Evolutionary conservation across 352 stramenopile genomes (phyloP).

Genomic region (Lagenidium sp.): DNA sequence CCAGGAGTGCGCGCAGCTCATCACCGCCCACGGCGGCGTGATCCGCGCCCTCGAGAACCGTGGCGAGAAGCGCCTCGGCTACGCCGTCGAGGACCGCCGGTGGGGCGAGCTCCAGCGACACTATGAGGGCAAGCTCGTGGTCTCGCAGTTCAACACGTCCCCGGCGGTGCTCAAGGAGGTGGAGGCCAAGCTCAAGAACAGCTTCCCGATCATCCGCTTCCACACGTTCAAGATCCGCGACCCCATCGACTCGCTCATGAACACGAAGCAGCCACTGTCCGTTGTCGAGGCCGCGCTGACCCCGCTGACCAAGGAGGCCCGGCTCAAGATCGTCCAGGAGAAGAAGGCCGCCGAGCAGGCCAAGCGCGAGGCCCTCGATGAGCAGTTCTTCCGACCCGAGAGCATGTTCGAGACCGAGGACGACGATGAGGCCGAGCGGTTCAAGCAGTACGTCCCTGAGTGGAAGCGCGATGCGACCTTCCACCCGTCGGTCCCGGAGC

Average conservation of each 20-base stretch:
- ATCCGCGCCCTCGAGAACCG: slow-evolving; percentile 73
- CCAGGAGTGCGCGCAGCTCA: slow-evolving; percentile 67
- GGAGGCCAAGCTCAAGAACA: slow-evolving; percentile 80
- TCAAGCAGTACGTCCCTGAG: slow-evolving; percentile 76
- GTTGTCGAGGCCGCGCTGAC: slow-evolving; percentile 47
- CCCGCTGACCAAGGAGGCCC: slow-evolving; percentile 19
- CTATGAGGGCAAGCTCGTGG: slow-evolving; percentile 80
- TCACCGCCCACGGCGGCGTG: slow-evolving; percentile 59
- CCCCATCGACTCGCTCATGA: slow-evolving; percentile 75
- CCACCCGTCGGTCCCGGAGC: slow-evolving; percentile 47
- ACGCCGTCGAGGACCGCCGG: slow-evolving; percentile 76
- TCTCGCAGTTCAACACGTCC: slow-evolving; percentile 82
- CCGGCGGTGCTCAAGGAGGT: slow-evolving; percentile 55
- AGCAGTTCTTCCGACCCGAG: slow-evolving; percentile 30
- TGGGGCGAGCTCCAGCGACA: slow-evolving; percentile 82
- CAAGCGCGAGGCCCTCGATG: slow-evolving; percentile 14
- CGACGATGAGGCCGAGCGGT: slow-evolving; percentile 50
- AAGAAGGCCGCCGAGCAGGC: slow-evolving; percentile 24
- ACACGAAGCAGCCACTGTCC: slow-evolving; percentile 63
- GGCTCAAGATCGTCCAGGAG: slow-evolving; percentile 21
- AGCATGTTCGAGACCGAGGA: slow-evolving; percentile 50
- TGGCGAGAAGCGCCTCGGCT: slow-evolving; percentile 74
- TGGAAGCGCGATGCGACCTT: slow-evolving; percentile 79
- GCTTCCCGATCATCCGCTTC: slow-evolving; percentile 79
- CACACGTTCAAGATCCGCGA: slow-evolving; percentile 82